Conservation (phyloP, 176 grass and related monocot genomes). For the Tillandsia leiboldiana region DNA sequence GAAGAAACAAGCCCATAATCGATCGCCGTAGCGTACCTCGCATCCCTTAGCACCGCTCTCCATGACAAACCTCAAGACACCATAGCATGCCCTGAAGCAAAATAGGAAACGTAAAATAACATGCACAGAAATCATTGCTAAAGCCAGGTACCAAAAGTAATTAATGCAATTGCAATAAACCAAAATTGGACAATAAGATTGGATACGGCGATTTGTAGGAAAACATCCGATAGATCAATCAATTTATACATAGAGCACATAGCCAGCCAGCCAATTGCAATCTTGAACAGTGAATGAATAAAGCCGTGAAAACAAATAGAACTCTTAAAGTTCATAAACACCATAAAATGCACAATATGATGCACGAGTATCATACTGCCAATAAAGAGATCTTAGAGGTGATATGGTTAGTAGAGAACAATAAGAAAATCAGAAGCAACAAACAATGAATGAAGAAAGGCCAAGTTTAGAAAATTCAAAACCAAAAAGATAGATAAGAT, state of each 20-base stretch:
- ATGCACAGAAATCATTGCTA: neutral
- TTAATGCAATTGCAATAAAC: neutral
- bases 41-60: constrained; percentile 96
- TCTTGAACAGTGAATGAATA: neutral
- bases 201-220: neutral
- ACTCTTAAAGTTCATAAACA: neutral
- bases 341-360: neutral
- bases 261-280: neutral
- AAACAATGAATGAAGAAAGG: neutral
- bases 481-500: neutral
- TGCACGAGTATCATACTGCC: neutral
- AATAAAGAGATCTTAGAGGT: neutral
- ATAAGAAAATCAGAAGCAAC: neutral
- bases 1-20: neutral
- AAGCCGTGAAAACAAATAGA: neutral
- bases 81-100: constrained; percentile 75
- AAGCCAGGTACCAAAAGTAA: neutral
- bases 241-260: neutral
- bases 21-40: constrained; percentile 23
- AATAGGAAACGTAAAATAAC: neutral
- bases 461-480: neutral
- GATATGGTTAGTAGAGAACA: neutral
- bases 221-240: neutral
- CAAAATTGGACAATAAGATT: neutral
- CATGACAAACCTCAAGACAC: constrained; percentile 91